Evolutionary conservation across 2,329 filamentous ascomycete species (phyloP).

Genomic region (Fusarium nurragi): DNA sequence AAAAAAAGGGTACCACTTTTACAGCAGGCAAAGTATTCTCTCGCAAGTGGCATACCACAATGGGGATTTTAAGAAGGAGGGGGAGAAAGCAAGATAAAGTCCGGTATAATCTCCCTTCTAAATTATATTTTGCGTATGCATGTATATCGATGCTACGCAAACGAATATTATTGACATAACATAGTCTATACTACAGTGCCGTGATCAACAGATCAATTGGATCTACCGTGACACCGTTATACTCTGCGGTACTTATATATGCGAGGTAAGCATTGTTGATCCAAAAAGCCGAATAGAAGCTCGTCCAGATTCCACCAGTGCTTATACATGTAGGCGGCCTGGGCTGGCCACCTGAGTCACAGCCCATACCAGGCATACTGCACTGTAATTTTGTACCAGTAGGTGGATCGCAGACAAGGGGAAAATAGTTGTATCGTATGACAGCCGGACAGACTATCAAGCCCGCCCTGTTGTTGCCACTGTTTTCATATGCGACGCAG

Average conservation of each 20-base stretch:
- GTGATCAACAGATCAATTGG: background rate
- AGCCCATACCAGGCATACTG: too few species aligned
- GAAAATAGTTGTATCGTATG: background rate
- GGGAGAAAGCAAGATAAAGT: too few species aligned
- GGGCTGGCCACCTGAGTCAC: too few species aligned
- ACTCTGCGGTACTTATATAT: too few species aligned
- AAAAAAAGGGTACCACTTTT: too few species aligned
- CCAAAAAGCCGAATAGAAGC: background rate
- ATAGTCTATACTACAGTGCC: background rate
- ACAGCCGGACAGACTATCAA: background rate
- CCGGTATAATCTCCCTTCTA: too few species aligned
- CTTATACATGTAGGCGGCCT: background rate
- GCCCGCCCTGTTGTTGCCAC: background rate
- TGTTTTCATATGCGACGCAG: background rate
- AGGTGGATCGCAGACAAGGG: background rate
- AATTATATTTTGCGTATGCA: too few species aligned
- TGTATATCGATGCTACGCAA: too few species aligned
- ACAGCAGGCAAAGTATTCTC: too few species aligned
- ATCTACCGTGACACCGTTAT: background rate
- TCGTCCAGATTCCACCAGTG: background rate
- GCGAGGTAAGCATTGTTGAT: background rate
- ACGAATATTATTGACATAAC: too few species aligned
- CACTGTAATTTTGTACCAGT: background rate
- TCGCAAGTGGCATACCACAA: too few species aligned
- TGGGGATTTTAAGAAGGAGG: too few species aligned